Conservation (phyloP, 2,329 filamentous ascomycete genomes). For the Penicillium crustosum region DNA sequence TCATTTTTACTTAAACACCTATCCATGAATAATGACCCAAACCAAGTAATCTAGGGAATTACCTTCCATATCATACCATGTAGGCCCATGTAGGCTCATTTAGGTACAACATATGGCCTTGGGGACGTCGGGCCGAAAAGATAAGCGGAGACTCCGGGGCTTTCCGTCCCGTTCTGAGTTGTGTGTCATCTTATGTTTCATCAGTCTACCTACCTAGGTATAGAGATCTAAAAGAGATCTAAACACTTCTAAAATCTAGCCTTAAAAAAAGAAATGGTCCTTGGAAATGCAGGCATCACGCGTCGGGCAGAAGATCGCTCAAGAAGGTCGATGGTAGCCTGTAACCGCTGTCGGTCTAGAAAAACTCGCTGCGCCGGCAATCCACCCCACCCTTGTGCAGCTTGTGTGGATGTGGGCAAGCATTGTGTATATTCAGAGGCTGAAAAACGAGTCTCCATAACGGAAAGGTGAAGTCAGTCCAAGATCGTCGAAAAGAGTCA, state of each 20-base stretch:
- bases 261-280: conserved; percentile 11
- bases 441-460: conserved; percentile 38
- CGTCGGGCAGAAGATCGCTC: conserved; percentile 23
- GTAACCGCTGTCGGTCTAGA: conserved; percentile 39
- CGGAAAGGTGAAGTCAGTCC: conserved; percentile 32
- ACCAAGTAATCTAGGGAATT: too few relatives aligned
- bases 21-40: neutral
- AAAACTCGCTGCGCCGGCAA: conserved; percentile 40
- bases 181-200: neutral
- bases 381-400: conserved; percentile 37
- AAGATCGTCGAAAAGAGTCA: neutral
- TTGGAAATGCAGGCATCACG: conserved; percentile 16
- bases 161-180: neutral
- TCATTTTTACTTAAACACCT: neutral
- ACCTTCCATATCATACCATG: neutral
- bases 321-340: conserved; percentile 33
- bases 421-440: conserved; percentile 39
- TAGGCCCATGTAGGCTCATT: too few relatives aligned
- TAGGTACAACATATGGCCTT: too few relatives aligned
- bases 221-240: neutral
- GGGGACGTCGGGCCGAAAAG: neutral
- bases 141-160: conserved; percentile 1
- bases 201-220: neutral
- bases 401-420: conserved; percentile 34
- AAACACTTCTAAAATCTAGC: neutral